A percentile compares a stretch with the other conserved stretches of the same genome.
Conservation (phyloP, 768 basidiomycete genomes). For the Mycena galopus region DNA sequence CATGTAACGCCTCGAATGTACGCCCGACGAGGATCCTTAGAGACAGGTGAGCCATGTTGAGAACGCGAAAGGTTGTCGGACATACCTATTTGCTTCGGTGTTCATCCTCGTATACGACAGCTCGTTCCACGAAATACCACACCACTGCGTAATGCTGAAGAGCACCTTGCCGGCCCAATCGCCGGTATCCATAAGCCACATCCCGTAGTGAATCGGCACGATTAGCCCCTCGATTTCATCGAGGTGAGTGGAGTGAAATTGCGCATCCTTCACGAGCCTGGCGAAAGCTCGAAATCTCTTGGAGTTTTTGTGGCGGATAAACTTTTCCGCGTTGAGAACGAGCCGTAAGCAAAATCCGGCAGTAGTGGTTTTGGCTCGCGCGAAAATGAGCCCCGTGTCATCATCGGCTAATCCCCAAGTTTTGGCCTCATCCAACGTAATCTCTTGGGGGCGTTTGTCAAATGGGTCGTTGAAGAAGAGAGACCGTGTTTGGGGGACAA, state of each 20-base stretch:
- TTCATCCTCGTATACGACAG: not conserved
- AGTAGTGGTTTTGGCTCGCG: not conserved
- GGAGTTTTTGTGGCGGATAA: not conserved
- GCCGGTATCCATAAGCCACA: slow-evolving; percentile 20
- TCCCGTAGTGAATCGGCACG: slow-evolving; percentile 19
- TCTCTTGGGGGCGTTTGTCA: not conserved
- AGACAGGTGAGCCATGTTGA: not conserved
- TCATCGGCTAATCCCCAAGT: not conserved
- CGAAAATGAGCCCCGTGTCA: not conserved
- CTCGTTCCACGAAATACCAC: slow-evolving; percentile 9
- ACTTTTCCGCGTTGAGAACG: not conserved
- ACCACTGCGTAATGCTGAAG: slow-evolving; percentile 19
- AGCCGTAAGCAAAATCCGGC: slow-evolving; percentile 8
- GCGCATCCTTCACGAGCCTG: slow-evolving; percentile 5
- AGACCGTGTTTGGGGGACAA: not conserved
- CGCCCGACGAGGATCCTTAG: slow-evolving; percentile 14
- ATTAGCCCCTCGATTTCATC: not conserved
- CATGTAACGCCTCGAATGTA: slow-evolving; percentile 13
- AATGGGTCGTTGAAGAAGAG: not conserved
- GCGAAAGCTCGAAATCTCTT: not conserved
- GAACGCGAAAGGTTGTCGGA: not conserved
- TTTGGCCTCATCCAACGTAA: not conserved
- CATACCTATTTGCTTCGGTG: slow-evolving; percentile 1
- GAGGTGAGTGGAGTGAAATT: slow-evolving; percentile 21
- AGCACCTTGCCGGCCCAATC: slow-evolving; percentile 22